These are phyloP conservation scores for Gigaspora rosea DNA, from an alignment of 192 early-diverging fungal genomes.

Conservation along the genomic window DNA sequence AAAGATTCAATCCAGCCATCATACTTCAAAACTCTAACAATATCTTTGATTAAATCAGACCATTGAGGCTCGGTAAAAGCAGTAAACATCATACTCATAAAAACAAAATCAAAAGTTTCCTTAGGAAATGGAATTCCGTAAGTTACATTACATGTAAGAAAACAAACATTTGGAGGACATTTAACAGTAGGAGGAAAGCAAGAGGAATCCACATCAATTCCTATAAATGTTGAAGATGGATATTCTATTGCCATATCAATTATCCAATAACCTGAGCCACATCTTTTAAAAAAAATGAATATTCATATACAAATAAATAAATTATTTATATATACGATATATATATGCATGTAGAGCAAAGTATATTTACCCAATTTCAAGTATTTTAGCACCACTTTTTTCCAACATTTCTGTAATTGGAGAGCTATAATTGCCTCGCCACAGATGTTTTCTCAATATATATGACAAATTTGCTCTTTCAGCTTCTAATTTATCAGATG, in stretches of 20 bases:
- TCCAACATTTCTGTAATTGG: too few relatives aligned
- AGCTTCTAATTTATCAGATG: too few relatives aligned
- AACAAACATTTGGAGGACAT: conserved; percentile 38
- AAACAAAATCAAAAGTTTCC: conserved; percentile 57
- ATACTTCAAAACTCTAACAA: conserved; percentile 57
- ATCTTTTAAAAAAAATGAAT: neutral
- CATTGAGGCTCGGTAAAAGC: conserved; percentile 49
- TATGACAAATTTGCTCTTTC: too few relatives aligned
- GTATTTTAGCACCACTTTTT: too few relatives aligned
- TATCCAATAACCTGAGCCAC: conserved; percentile 38
- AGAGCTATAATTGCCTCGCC: too few relatives aligned
- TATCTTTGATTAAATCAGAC: conserved; percentile 46
- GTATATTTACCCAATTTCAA: too few relatives aligned
- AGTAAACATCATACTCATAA: conserved; percentile 47
- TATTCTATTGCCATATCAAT: conserved; percentile 54
- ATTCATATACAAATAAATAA: too few relatives aligned
- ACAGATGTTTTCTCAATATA: too few relatives aligned
- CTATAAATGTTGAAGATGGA: conserved; percentile 47
- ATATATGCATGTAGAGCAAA: too few relatives aligned
- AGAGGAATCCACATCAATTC: conserved; percentile 47
- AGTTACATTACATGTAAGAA: conserved; percentile 38
- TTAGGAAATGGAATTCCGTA: conserved; percentile 47
- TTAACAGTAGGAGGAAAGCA: conserved; percentile 40
- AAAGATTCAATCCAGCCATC: conserved; percentile 54
- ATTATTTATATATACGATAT: too few relatives aligned